These are phyloP conservation scores for Lachnellula willkommii DNA, from an alignment of 2,329 filamentous ascomycete species.

Conservation along the genomic window DNA sequence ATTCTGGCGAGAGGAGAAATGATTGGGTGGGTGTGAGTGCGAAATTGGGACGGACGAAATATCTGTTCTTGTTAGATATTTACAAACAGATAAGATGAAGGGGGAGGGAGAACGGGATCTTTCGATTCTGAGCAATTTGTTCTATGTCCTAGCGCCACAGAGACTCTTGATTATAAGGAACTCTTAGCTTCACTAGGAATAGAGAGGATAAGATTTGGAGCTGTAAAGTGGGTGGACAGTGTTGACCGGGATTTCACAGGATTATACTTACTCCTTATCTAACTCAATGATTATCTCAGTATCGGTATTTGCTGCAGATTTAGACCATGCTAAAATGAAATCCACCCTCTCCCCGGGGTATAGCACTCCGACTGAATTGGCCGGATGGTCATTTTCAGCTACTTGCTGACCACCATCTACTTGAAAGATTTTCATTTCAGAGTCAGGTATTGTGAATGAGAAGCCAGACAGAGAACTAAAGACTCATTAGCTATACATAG, in stretches of 20 bases:
- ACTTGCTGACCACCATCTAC: conserved; percentile 25
- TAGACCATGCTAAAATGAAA: background rate
- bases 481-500: background rate
- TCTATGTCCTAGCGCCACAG: no score
- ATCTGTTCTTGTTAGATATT: background rate
- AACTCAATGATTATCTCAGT: conserved; percentile 15
- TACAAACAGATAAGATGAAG: no score
- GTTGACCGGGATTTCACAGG: no score
- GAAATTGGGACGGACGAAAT: background rate
- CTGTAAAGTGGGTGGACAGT: no score
- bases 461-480: conserved; percentile 21
- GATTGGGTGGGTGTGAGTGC: background rate
- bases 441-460: conserved; percentile 16
- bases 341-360: background rate
- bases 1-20: background rate
- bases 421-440: conserved; percentile 13
- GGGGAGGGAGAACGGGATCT: no score
- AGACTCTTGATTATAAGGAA: no score
- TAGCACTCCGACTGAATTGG: background rate
- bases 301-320: background rate
- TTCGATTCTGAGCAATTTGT: no score
- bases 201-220: no score
- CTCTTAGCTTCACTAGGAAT: no score
- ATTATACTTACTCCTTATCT: conserved; percentile 22
- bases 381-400: conserved; percentile 1